Evolutionary conservation across 805 yeast genomes (phyloP), one percentile per base, ranked within the genome.

Genomic region (Candida hispaniensis): DNA sequence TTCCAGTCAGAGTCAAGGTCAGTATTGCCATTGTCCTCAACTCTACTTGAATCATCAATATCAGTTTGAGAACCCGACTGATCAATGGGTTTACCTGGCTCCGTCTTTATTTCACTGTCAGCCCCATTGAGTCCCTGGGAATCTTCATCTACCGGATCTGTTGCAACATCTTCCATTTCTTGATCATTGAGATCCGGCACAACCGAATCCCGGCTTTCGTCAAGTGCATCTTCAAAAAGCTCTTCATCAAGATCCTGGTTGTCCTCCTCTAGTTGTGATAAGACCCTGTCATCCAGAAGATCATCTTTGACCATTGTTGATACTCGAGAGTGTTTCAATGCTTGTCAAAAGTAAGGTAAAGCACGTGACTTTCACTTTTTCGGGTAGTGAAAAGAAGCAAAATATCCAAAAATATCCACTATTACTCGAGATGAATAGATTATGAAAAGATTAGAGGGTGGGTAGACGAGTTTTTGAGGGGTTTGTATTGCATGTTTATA

Each of bases 211-310:
- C 46, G 47, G 18, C 47, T 45, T 10, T 48, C 48, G n/a, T 55
- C 60, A 10, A 46, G 49, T 6, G 49, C 56, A 5, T 49, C 56
- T 8, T 50, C 58, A 11, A 49, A 51, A 5, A 50, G 50, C 4
- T 47, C 55, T 6, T 50, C 56, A 9, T 49, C 52, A 16, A 48
- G 53, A 5, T 47, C 54, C 5, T 44, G 53, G 2, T 42, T 32
- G 9, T 39, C 41, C 38, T 27, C 39, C 8, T 39, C 41, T 18
- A 36, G 18, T 20, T 36, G 35, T 10, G 22, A 23, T 10, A 33
- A 20, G 22, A 17, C 38, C 35, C 30, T 33, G 26, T 30, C 28
- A 28, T 36, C 40, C 12, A 30, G 28, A 30, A 32, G 26, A 16
- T 21, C 26, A 34, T 21, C 28, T 26, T 32, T 32, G 28, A 28